Conservation (phyloP, 164 flowering plant species). For the Warburgia ugandensis region DNA sequence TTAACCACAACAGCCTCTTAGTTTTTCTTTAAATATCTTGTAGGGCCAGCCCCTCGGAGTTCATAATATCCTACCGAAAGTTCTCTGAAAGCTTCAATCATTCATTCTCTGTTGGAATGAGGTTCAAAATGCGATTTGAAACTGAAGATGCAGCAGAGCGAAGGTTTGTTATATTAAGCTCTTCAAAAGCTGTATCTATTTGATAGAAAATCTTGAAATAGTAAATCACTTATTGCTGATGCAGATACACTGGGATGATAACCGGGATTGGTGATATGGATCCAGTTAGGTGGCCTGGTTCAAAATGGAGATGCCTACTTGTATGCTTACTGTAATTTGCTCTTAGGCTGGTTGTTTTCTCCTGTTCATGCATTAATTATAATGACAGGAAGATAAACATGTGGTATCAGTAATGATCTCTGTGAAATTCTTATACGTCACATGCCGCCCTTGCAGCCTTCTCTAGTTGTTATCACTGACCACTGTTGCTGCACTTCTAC, state of each 20-base stretch:
- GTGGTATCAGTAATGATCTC: too few relatives aligned
- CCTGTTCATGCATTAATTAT: too few relatives aligned
- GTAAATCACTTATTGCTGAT: too few relatives aligned
- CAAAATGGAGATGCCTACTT: slow-evolving; percentile 82
- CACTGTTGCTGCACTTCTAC: too few relatives aligned
- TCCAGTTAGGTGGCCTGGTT: slow-evolving; percentile 78
- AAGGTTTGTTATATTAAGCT: slow-evolving; percentile 38
- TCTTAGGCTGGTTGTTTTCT: not conserved
- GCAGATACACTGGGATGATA: slow-evolving; percentile 70
- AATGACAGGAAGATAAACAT: too few relatives aligned
- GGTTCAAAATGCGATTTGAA: slow-evolving; percentile 83
- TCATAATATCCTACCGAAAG: slow-evolving; percentile 57
- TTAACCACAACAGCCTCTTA: too few relatives aligned
- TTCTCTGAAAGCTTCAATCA: slow-evolving; percentile 55
- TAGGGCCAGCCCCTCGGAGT: slow-evolving; percentile 74
- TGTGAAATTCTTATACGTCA: too few relatives aligned
- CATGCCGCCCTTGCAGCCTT: too few relatives aligned
- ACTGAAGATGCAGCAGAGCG: slow-evolving; percentile 83
- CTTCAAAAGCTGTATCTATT: too few relatives aligned
- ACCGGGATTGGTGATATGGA: slow-evolving; percentile 72
- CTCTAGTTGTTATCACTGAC: too few relatives aligned
- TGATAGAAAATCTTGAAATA: too few relatives aligned
- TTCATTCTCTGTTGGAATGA: slow-evolving; percentile 54
- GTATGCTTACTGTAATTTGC: slow-evolving; percentile 30
- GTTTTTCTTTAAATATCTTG: slow-evolving; percentile 19